Conservation (phyloP, 2,329 filamentous ascomycete genomes). For the Colletotrichum gloeosporioides region DNA sequence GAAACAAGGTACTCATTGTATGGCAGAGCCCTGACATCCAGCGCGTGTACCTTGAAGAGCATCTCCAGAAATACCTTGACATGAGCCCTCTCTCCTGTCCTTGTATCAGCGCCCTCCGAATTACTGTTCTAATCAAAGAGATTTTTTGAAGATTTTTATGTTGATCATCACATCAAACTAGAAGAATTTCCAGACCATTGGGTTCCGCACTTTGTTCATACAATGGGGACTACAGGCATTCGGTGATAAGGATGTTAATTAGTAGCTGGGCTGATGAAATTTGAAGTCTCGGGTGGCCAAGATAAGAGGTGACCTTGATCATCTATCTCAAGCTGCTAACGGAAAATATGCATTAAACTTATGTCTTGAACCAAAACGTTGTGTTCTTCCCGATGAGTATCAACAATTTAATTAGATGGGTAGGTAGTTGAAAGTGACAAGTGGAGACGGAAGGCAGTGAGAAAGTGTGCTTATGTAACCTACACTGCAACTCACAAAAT, state of each 20-base stretch:
- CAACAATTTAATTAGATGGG: not conserved
- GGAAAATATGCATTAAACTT: not conserved
- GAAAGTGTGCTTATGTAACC: not conserved
- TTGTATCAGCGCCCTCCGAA: not conserved
- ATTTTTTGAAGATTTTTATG: not conserved
- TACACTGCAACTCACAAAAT: not conserved
- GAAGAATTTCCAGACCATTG: not conserved
- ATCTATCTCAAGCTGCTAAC: not conserved
- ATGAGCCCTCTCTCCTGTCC: not conserved
- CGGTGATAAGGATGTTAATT: not conserved
- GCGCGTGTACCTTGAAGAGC: not conserved
- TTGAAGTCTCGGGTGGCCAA: not conserved
- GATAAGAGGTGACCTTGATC: rapidly evolving
- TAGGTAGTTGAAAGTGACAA: not conserved
- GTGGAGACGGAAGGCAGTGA: not conserved
- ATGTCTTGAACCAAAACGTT: not conserved
- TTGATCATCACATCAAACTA: not conserved
- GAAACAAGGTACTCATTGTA: not conserved
- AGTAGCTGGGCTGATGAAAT: not conserved
- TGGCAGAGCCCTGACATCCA: not conserved
- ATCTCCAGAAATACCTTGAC: not conserved
- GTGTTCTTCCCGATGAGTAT: not conserved
- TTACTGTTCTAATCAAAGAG: not conserved
- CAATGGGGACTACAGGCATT: not conserved
- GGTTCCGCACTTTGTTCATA: not conserved